Evolutionary conservation across 345 rosid species (phyloP).

Genomic region (Acer yangbiense): DNA sequence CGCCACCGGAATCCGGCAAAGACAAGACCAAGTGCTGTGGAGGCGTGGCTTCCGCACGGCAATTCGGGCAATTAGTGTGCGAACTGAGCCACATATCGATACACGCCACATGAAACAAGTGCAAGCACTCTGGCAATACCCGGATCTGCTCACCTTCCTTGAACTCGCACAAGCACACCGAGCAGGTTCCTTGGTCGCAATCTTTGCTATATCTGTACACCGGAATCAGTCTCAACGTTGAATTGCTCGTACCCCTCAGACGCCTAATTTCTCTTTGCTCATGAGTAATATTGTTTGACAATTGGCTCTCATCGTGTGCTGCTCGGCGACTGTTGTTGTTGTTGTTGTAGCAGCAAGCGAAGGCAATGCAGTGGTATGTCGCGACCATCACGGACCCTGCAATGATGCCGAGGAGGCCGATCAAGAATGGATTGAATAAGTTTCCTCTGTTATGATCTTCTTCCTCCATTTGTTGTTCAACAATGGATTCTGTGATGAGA

Average conservation of each 20-base stretch:
- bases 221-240: conserved; percentile 8
- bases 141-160: conserved; percentile 44
- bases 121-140: conserved; percentile 46
- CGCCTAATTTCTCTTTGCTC: neutral
- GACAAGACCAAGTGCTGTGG: conserved; percentile 13
- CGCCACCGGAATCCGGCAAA: conserved; percentile 20
- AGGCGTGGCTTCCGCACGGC: conserved; percentile 34
- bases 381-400: conserved; percentile 45
- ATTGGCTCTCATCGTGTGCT: neutral
- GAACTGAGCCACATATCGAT: conserved; percentile 53
- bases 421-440: conserved; percentile 27
- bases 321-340: neutral
- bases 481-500: neutral
- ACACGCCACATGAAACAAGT: conserved; percentile 51
- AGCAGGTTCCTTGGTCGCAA: conserved; percentile 38
- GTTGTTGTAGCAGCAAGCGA: conserved; percentile 13
- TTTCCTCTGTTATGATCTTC: neutral
- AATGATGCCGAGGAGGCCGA: conserved; percentile 43
- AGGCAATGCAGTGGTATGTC: conserved; percentile 34
- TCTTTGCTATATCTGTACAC: conserved; percentile 29
- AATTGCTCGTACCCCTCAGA: neutral
- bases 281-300: neutral
- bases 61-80: conserved; percentile 55
- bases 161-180: conserved; percentile 52
- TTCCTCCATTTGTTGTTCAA: conserved; percentile 22